phyloP scores from a whole-genome alignment of 1,139 yeast genomes.

The Candida pseudoviswanathii region DNA sequence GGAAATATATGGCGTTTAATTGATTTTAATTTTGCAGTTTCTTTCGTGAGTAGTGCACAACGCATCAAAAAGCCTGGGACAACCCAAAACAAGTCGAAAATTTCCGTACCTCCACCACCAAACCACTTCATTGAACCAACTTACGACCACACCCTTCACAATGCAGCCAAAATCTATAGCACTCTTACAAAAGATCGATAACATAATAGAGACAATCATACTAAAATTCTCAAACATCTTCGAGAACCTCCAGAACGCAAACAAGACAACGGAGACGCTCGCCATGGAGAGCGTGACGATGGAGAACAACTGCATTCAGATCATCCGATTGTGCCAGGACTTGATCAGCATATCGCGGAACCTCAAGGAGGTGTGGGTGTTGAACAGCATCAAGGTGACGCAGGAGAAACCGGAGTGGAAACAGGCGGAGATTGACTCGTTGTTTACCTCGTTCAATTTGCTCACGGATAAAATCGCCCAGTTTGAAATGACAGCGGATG shows the following conservation, averaged over 20 bases:
- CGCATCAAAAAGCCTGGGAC: neutral
- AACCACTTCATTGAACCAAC: neutral
- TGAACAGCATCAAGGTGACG: slow-evolving; percentile 50
- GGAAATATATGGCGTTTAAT: neutral
- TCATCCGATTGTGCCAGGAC: slow-evolving; percentile 56
- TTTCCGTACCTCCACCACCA: neutral
- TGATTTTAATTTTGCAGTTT: neutral
- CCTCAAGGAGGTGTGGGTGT: slow-evolving; percentile 58
- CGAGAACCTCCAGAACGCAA: slow-evolving; percentile 44
- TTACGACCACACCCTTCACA: neutral
- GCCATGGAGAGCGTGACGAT: slow-evolving; percentile 59
- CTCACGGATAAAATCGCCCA: slow-evolving; percentile 42
- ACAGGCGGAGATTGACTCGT: slow-evolving; percentile 27
- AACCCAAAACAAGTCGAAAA: neutral
- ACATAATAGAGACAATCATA: slow-evolving; percentile 44
- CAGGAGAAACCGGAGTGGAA: slow-evolving; percentile 20
- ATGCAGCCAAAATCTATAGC: slow-evolving; percentile 49
- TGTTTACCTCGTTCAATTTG: slow-evolving; percentile 42
- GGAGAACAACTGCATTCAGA: slow-evolving; percentile 54
- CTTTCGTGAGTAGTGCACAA: neutral
- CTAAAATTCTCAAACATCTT: slow-evolving; percentile 48
- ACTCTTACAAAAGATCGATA: slow-evolving; percentile 44
- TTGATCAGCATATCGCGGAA: slow-evolving; percentile 50
- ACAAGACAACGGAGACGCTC: slow-evolving; percentile 52
- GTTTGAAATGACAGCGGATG: slow-evolving; percentile 17